Evolutionary conservation across 179 eudicot genomes (phyloP).

Genomic region (Sideroxylon spinosum): DNA sequence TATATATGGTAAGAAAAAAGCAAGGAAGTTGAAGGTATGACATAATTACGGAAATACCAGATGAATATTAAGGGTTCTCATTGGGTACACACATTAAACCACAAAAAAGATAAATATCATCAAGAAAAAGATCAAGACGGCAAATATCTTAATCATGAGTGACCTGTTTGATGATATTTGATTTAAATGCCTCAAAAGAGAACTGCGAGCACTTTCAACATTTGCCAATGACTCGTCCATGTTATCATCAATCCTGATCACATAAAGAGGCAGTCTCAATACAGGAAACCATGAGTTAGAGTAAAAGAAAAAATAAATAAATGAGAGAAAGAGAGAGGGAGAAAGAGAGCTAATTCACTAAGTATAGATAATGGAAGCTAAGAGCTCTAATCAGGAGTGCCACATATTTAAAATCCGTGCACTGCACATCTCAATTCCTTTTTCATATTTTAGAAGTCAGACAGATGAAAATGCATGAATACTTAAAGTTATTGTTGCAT

Average conservation of each 20-base stretch:
- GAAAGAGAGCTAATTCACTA: neutral
- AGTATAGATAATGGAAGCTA: neutral
- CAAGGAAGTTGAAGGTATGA: neutral
- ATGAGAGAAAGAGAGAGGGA: neutral
- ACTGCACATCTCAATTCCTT: neutral
- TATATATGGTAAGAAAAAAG: neutral
- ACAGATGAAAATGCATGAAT: too few relatives aligned
- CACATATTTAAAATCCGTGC: too few relatives aligned
- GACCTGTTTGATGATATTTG: slow-evolving; percentile 85
- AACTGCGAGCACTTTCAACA: slow-evolving; percentile 81
- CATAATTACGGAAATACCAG: neutral
- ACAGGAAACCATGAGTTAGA: neutral
- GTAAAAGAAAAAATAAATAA: neutral
- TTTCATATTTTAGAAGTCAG: neutral
- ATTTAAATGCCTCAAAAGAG: slow-evolving; percentile 67
- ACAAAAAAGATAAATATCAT: slow-evolving; percentile 64
- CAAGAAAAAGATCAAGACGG: slow-evolving; percentile 61
- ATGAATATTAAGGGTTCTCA: neutral
- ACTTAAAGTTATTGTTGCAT: too few relatives aligned
- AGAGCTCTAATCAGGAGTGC: too few relatives aligned
- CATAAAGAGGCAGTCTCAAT: slow-evolving; percentile 4
- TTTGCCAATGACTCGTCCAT: slow-evolving; percentile 77
- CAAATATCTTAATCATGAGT: slow-evolving; percentile 80
- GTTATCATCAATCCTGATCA: slow-evolving; percentile 82
- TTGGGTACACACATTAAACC: slow-evolving; percentile 25